phyloP scores from a whole-genome alignment of 441 rosid genomes.

The Syzygium malaccense region DNA sequence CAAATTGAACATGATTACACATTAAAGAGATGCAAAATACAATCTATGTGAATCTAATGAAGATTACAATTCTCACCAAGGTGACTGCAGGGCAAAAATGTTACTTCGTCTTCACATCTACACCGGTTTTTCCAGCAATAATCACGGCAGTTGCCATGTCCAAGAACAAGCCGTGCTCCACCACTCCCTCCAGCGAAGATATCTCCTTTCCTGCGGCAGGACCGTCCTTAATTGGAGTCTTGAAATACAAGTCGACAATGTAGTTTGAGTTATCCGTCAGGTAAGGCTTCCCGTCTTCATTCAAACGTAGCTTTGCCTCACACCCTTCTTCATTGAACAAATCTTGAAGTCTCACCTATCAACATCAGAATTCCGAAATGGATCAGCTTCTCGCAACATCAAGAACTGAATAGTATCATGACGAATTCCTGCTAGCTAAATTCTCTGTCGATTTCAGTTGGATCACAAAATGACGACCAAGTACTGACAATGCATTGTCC shows the following conservation, averaged over 20 bases:
- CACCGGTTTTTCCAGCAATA: slow-evolving; percentile 68
- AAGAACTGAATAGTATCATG: background rate
- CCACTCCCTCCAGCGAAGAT: slow-evolving; percentile 66
- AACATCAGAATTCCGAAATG: background rate
- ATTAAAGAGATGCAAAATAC: background rate
- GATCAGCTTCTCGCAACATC: background rate
- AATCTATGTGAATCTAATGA: background rate
- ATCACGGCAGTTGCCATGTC: slow-evolving; percentile 84
- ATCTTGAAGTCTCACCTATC: background rate
- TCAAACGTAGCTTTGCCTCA: background rate
- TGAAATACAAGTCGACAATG: slow-evolving; percentile 6
- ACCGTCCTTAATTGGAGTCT: slow-evolving; percentile 29
- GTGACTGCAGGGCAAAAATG: background rate
- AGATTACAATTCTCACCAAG: background rate
- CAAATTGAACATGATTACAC: background rate
- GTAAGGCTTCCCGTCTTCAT: background rate
- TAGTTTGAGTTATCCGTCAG: slow-evolving; percentile 2
- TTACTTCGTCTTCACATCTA: slow-evolving; percentile 68
- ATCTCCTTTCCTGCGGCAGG: slow-evolving; percentile 68
- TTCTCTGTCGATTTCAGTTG: accelerated
- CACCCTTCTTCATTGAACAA: slow-evolving; percentile 2
- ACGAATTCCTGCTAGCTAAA: background rate
- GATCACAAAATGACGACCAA: background rate
- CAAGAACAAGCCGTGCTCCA: slow-evolving; percentile 84
- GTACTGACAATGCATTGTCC: background rate